Percentiles rank a stretch among this genome's conserved stretches.
phyloP scores from a whole-genome alignment of 2,329 filamentous ascomycete genomes.

The Pseudogymnoascus pannorum region DNA sequence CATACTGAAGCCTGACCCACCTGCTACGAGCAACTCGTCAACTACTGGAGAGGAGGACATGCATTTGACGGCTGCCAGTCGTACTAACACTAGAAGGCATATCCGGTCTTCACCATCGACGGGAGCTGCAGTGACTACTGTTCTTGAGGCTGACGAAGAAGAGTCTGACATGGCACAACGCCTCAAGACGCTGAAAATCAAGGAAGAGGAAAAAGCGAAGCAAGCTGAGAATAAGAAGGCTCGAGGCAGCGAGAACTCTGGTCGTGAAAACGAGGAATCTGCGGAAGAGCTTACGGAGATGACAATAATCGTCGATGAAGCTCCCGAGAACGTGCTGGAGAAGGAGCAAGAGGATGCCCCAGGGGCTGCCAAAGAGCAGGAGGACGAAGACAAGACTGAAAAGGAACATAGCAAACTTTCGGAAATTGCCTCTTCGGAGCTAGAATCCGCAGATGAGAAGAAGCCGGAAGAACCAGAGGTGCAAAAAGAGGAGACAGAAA shows the following conservation, averaged over 20 bases:
- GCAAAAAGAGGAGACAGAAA: conserved; percentile 17
- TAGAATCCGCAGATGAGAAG: conserved; percentile 7
- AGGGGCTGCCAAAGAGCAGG: not conserved
- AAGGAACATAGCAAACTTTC: conserved; percentile 10
- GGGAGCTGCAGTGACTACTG: conserved; percentile 70
- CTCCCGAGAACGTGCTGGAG: conserved; percentile 21
- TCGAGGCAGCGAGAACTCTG: conserved; percentile 18
- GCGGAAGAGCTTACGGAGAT: conserved; percentile 11
- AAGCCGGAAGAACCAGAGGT: conserved; percentile 18
- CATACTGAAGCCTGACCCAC: conserved; percentile 31
- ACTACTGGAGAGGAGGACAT: conserved; percentile 34
- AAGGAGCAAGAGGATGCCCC: conserved; percentile 19
- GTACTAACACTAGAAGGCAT: conserved; percentile 74
- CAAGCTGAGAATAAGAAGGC: conserved; percentile 12
- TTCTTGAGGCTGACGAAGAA: conserved; percentile 77
- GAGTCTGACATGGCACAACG: conserved; percentile 43
- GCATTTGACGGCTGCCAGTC: conserved; percentile 45
- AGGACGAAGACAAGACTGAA: conserved; percentile 14
- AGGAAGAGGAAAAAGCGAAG: conserved; percentile 31
- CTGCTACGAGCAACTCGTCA: conserved; percentile 22
- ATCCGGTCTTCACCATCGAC: conserved; percentile 73
- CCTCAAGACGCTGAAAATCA: conserved; percentile 41
- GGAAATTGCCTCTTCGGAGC: conserved; percentile 12
- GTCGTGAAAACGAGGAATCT: conserved; percentile 18
- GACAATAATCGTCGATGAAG: conserved; percentile 9